These are phyloP conservation scores for Geotrichum candidum DNA, from an alignment of 1,139 yeast genomes.

Conservation along the genomic window DNA sequence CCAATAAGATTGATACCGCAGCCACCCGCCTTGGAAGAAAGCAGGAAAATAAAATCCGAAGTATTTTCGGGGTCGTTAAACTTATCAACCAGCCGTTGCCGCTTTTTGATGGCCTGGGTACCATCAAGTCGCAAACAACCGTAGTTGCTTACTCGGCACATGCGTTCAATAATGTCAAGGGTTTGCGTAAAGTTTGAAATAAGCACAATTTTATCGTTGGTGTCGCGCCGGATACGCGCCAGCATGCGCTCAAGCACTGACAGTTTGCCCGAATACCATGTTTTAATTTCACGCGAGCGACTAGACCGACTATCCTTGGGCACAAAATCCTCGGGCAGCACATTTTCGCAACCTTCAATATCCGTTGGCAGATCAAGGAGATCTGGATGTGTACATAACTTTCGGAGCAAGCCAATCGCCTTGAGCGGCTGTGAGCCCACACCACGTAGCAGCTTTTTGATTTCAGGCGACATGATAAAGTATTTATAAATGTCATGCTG, in stretches of 20 bases:
- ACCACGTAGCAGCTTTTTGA: conserved; percentile 63
- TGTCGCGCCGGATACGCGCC: conserved; percentile 65
- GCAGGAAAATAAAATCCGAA: conserved; percentile 70
- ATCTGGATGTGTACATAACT: conserved; percentile 91
- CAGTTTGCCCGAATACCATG: conserved; percentile 54
- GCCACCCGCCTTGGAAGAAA: conserved; percentile 97
- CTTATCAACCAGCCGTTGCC: conserved; percentile 86
- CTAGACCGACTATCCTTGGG: conserved; percentile 41
- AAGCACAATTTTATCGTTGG: conserved; percentile 88
- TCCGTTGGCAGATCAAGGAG: conserved; percentile 70
- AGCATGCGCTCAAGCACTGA: conserved; percentile 63
- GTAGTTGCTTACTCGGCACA: conserved; percentile 71
- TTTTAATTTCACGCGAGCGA: conserved; percentile 59
- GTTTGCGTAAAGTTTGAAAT: conserved; percentile 95
- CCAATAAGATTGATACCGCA: conserved; percentile 97
- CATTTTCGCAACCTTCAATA: conserved; percentile 56
- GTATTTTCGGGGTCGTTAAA: conserved; percentile 87
- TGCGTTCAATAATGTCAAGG: conserved; percentile 75
- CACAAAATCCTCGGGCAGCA: conserved; percentile 72
- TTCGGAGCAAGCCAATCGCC: conserved; percentile 83
- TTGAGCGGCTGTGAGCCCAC: conserved; percentile 77
- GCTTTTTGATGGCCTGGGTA: conserved; percentile 81
- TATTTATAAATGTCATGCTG: conserved; percentile 67
- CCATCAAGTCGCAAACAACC: conserved; percentile 89
- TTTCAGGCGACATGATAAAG: conserved; percentile 76